Base-by-base conservation (phyloP, 1,139 yeast species). In the Spencermartinsiella ligniputridi region DNA sequence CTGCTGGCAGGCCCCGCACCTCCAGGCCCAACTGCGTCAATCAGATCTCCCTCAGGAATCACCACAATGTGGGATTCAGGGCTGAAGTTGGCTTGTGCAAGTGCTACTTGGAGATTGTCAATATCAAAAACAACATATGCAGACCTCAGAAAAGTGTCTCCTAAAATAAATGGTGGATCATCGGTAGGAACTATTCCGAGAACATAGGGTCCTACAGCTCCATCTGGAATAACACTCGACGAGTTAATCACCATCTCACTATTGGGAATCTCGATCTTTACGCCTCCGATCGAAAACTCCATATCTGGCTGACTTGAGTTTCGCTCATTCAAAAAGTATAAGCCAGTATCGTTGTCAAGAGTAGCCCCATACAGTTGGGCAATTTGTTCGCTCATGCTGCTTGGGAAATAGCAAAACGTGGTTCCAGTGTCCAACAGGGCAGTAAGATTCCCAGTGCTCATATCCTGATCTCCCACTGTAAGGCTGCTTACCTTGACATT, bases 61-160 rank as follows among this genome's bases (percentile, higher is more conserved):
- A 40, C 52, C n/a, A 53, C 58, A 29, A 61, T 51, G 21, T 55
- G 44, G 20, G 57, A 45, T 16, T 48, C 47, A n/a, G 46, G 50
- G 35, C 52, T 50, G 41, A 50, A 52, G 16, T 44, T 51, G 1
- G 81, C 83, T 54, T 76, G 86, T 1, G 94, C 96, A 43, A 89
- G 48, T 0, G 83, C 80, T 22, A 88, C 70, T 57, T 80, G 78
- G 44, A 69, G 64, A 51, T 75, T 76, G 25, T 83, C 89, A 51
- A 87, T 67, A 63, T 89, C 94, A 56, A 78, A 87, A 25, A 88
- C 95, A 39, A 81, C 77, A 61, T 89, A 89, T 3, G 86, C 89
- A 40, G 78, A 72, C 45, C 88, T 74, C 55, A 89, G 66, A 64
- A 89, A 81, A 19, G 83, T 77, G 62, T 87, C 96, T 25, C 97